Evolutionary conservation across 2,329 filamentous ascomycete genomes (phyloP), one percentile per base, ranked within the genome.

Genomic region (Teratosphaeria zuluensis): DNA sequence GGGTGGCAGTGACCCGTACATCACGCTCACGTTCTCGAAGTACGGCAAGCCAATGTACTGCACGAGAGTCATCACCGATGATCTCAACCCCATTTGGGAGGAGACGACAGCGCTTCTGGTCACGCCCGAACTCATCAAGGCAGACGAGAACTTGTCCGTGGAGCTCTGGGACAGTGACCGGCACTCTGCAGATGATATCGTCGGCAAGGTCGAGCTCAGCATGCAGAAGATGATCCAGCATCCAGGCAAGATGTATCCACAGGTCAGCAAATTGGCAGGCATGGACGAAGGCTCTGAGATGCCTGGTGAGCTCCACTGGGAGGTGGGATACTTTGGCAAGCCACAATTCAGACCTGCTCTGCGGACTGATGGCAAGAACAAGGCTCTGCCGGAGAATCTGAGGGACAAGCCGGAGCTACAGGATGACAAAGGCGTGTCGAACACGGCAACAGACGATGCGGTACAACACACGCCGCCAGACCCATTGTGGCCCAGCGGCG

Each of bases 1-100:
- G 19, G 92, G 94, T 35, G 92, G 92, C 52, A 95, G 89, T 55
- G 94, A 99, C 66, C 91, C 92, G 0, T 97, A 97, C 73, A 95
- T 97, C 70, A 96, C 92, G 33, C 81, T 97, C 38, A 87, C 89
- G 48, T 97, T 95, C 78, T 95, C 90, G 68, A 96, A 97, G 73
- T 97, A 96, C 66, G 89, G 89, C 58, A 99, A 99, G 76, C 92
- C 92, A 1, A 95, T 96, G 83, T 97, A 96, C 74, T 96, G 92
- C 74, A 97, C 94, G 1, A 86, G 94, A 54, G 92, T 97, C 56
- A 96, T 97, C 63, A 90, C 92, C 56, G 92, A 97, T 69, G 88
- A 96, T 65, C 81, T 96, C 57, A 95, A 97, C 68, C 94, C 94
- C 0, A 81, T 96, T 4, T 97, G 95, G 78, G 89, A 94, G 68